Conservation (phyloP, 1,284 basidiomycete genomes). For the Naganishia sp. region DNA sequence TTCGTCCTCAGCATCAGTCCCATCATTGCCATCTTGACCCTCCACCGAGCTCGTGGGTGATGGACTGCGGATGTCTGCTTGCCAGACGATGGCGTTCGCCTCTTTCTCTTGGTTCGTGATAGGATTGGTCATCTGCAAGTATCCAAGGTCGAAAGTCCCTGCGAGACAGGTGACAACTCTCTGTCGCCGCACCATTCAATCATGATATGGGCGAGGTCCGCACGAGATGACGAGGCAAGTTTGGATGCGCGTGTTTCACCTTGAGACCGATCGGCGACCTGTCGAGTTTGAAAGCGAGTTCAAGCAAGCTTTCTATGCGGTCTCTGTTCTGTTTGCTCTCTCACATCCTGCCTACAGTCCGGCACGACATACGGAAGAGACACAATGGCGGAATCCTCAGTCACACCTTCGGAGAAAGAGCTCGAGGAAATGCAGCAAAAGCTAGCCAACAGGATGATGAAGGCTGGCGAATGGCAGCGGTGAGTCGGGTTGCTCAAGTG, state of each 20-base stretch:
- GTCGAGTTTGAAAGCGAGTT: neutral
- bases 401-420: conserved; percentile 12
- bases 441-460: conserved; percentile 24
- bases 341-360: neutral
- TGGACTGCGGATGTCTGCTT: conserved; percentile 24
- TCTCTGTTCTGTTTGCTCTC: too few relatives aligned
- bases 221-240: neutral
- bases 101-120: neutral
- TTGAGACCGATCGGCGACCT: neutral
- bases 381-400: conserved; percentile 15
- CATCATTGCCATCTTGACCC: neutral
- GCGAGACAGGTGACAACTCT: too few relatives aligned
- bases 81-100: neutral
- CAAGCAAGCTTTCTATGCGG: too few relatives aligned
- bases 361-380: neutral
- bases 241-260: conserved; percentile 17
- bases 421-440: conserved; percentile 26
- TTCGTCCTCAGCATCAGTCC: neutral
- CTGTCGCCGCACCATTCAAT: too few relatives aligned
- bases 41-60: conserved; percentile 14
- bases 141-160: too few relatives aligned
- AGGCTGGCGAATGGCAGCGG: conserved; percentile 27
- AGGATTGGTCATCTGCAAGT: too few relatives aligned
- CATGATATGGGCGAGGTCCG: neutral
- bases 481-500: neutral